These are phyloP conservation scores for Flaveria robusta DNA, from an alignment of 129 eudicot genomes.

Conservation along the genomic window DNA sequence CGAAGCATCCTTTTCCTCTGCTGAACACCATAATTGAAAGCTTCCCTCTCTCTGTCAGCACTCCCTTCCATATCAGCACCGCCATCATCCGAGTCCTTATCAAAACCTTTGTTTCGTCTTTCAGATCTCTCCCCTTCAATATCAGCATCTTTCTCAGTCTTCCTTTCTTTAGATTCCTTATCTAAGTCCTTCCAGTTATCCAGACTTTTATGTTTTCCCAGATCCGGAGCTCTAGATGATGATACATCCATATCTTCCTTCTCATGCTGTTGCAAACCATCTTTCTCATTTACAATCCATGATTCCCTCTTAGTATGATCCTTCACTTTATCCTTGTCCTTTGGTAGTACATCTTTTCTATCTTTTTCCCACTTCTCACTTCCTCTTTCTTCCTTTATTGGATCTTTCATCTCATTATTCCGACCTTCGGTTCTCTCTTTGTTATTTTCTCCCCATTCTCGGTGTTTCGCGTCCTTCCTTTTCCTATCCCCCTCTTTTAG, in stretches of 20 bases:
- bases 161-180: slow-evolving; percentile 66
- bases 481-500: slow-evolving; percentile 81
- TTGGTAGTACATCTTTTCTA: slow-evolving; percentile 50
- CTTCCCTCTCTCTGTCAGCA: slow-evolving; percentile 69
- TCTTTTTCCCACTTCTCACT: slow-evolving; percentile 69
- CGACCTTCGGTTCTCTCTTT: slow-evolving; percentile 71
- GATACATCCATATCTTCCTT: slow-evolving; percentile 58
- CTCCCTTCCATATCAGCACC: slow-evolving; percentile 66
- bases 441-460: slow-evolving; percentile 77
- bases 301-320: slow-evolving; percentile 58
- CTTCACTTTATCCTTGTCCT: slow-evolving; percentile 78
- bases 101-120: slow-evolving; percentile 61
- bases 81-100: slow-evolving; percentile 85
- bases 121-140: slow-evolving; percentile 73
- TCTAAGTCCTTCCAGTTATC: slow-evolving; percentile 64
- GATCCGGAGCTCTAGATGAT: slow-evolving; percentile 49
- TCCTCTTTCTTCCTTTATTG: slow-evolving; percentile 63
- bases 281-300: slow-evolving; percentile 59
- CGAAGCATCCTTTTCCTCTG: slow-evolving; percentile 95
- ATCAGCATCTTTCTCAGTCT: slow-evolving; percentile 74
- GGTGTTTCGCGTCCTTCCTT: slow-evolving; percentile 79
- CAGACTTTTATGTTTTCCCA: slow-evolving; percentile 61
- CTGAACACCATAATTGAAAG: slow-evolving; percentile 73
- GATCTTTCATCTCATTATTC: slow-evolving; percentile 58
- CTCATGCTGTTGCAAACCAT: slow-evolving; percentile 47